A percentile compares a stretch with the other conserved stretches of the same genome.
These are phyloP conservation scores for Elsinoe fawcettii DNA, from an alignment of 2,329 filamentous ascomycete species.

Conservation along the genomic window DNA sequence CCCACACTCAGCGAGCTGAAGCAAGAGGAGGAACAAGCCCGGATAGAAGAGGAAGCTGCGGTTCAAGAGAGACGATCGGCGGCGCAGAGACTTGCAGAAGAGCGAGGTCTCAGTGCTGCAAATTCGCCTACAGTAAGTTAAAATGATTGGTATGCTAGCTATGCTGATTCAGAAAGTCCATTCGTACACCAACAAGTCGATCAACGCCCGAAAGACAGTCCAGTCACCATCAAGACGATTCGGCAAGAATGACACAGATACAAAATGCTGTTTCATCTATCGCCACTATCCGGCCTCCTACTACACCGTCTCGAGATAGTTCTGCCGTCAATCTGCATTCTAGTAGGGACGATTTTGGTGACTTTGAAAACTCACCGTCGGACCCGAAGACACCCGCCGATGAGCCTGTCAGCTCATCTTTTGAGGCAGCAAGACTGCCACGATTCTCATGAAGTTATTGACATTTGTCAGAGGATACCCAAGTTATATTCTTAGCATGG, in stretches of 20 bases:
- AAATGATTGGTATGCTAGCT: background rate
- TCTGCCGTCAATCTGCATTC: background rate
- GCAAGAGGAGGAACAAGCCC: constrained; percentile 49
- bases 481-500: constrained; percentile 11
- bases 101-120: constrained; percentile 40
- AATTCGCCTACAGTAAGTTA: background rate
- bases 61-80: constrained; percentile 47
- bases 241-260: background rate
- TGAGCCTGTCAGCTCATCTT: background rate
- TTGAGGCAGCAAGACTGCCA: constrained; percentile 13
- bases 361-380: background rate
- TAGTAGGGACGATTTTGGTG: background rate
- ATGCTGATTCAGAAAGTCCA: background rate
- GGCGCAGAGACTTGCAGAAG: constrained; percentile 48
- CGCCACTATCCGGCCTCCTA: background rate
- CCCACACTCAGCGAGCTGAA: constrained; percentile 49
- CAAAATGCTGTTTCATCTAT: background rate
- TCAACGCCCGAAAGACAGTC: constrained; percentile 5
- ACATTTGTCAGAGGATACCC: background rate
- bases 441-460: constrained; percentile 12
- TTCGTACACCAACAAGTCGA: background rate
- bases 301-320: background rate
- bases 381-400: background rate
- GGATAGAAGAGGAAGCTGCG: constrained; percentile 48
- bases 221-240: background rate